phyloP scores from a whole-genome alignment of 352 stramenopile genomes.

The Nothophytophthora sp. region DNA sequence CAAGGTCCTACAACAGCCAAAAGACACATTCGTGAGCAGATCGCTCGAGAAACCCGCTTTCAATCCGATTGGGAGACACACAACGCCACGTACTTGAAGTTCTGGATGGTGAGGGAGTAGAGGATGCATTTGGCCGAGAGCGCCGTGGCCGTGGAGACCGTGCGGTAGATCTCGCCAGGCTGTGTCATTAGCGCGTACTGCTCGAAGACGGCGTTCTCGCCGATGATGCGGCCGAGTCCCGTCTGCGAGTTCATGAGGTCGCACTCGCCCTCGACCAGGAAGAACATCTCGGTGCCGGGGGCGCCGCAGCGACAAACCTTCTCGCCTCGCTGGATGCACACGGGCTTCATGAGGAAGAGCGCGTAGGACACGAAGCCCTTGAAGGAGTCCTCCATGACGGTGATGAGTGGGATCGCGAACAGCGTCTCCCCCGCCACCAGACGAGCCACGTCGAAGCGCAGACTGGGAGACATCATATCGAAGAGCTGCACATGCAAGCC shows the following conservation, averaged over 20 bases:
- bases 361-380: slow-evolving; percentile 90
- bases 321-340: slow-evolving; percentile 69
- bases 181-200: slow-evolving; percentile 80
- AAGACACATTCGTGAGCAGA: background rate
- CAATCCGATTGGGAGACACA: no score
- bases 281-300: slow-evolving; percentile 82
- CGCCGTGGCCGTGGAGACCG: slow-evolving; percentile 68
- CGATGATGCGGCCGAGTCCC: slow-evolving; percentile 54
- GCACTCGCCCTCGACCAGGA: slow-evolving; percentile 83
- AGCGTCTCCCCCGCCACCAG: slow-evolving; percentile 78
- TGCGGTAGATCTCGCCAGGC: slow-evolving; percentile 74
- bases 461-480: slow-evolving; percentile 73
- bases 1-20: slow-evolving; percentile 31
- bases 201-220: slow-evolving; percentile 78
- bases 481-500: slow-evolving; percentile 54
- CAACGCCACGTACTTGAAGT: slow-evolving; percentile 59
- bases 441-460: slow-evolving; percentile 80
- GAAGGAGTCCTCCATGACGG: slow-evolving; percentile 86
- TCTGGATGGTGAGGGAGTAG: slow-evolving; percentile 80
- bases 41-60: no score
- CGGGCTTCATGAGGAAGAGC: slow-evolving; percentile 77
- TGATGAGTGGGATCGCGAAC: slow-evolving; percentile 83
- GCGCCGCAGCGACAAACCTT: slow-evolving; percentile 75
- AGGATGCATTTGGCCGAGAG: slow-evolving; percentile 71
- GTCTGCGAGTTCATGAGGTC: slow-evolving; percentile 77